Evolutionary conservation across 164 flowering plant genomes (phyloP).

Genomic region (Paratinospora sagittata): DNA sequence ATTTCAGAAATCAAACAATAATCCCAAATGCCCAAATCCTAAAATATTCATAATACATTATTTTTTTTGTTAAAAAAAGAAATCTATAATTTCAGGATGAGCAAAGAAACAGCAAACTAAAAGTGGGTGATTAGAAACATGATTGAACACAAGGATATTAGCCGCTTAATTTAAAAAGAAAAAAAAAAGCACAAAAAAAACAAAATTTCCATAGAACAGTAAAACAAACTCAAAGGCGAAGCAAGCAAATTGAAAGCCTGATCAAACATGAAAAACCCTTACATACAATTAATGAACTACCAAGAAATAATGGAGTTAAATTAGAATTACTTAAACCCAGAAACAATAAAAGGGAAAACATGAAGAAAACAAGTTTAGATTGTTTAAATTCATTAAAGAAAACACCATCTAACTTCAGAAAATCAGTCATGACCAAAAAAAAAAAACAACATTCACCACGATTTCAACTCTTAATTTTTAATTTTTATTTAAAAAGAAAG

Average conservation of each 20-base stretch:
- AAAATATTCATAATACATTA: too few species aligned
- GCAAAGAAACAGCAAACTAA: too few species aligned
- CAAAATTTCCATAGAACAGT: background rate
- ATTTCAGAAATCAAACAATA: too few species aligned
- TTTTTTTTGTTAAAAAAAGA: too few species aligned
- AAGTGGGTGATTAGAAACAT: background rate
- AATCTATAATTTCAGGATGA: too few species aligned
- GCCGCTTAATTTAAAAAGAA: background rate
- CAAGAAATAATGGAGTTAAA: background rate
- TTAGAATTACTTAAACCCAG: too few species aligned
- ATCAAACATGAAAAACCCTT: background rate
- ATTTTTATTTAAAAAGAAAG: too few species aligned
- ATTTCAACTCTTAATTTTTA: background rate
- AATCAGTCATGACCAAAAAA: background rate
- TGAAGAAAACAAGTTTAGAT: background rate
- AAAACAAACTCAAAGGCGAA: background rate
- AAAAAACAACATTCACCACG: background rate
- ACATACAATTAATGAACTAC: background rate
- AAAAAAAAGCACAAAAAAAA: background rate
- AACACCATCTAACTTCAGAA: background rate
- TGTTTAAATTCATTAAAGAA: background rate
- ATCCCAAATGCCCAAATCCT: too few species aligned
- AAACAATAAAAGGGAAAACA: background rate
- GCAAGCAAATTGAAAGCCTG: background rate
- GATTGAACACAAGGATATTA: background rate